These are phyloP conservation scores for Lactarius hatsudake DNA, from an alignment of 768 basidiomycete genomes.

Conservation along the genomic window DNA sequence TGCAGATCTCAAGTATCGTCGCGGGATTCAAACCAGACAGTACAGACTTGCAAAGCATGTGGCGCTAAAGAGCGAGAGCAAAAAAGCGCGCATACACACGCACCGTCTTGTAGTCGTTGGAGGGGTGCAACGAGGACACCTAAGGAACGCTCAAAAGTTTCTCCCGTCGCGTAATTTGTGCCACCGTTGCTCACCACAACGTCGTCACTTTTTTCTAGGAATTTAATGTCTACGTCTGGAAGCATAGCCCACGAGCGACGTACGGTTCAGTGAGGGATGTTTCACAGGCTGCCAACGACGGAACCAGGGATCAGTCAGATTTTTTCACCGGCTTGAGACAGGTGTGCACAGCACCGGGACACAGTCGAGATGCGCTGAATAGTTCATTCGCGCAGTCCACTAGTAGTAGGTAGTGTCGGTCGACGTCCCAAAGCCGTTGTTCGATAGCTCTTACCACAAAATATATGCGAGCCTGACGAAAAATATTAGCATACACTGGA, in stretches of 20 bases:
- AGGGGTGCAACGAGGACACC: constrained; percentile 81
- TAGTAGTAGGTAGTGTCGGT: constrained; percentile 31
- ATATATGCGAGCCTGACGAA: constrained; percentile 75
- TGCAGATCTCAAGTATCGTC: constrained; percentile 77
- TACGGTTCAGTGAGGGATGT: constrained; percentile 78
- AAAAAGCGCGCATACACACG: constrained; percentile 39
- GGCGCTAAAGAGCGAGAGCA: not conserved
- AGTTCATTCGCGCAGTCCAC: constrained; percentile 85
- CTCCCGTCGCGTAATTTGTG: not conserved
- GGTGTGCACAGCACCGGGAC: constrained; percentile 54
- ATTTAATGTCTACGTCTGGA: constrained; percentile 12
- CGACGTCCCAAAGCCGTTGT: not conserved
- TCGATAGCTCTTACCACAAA: constrained; percentile 52
- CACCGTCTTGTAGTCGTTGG: constrained; percentile 90
- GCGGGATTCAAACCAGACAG: constrained; percentile 77
- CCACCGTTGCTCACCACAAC: constrained; percentile 32
- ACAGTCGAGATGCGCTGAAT: constrained; percentile 72
- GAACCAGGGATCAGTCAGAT: constrained; percentile 5
- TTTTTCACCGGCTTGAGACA: not conserved
- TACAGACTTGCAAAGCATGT: constrained; percentile 56
- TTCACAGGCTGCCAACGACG: constrained; percentile 62
- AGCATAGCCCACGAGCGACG: constrained; percentile 25
- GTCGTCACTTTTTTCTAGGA: constrained; percentile 30
- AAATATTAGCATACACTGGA: constrained; percentile 2
- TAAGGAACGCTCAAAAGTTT: constrained; percentile 32